These are phyloP conservation scores for Debaryomycetaceae sp. DNA, from an alignment of 1,139 yeast species.

Conservation along the genomic window DNA sequence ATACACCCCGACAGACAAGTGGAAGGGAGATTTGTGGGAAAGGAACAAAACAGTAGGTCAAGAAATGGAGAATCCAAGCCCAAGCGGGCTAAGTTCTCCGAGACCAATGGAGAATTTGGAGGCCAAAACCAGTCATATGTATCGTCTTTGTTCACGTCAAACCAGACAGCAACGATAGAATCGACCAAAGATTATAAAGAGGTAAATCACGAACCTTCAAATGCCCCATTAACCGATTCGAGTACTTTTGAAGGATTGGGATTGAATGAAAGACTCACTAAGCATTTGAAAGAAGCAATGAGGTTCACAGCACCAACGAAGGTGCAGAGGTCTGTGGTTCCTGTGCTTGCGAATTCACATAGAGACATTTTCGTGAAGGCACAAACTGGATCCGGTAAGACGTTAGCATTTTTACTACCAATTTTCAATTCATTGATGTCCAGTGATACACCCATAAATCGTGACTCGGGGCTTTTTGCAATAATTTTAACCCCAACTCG, in stretches of 20 bases:
- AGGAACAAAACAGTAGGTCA: slow-evolving; percentile 3
- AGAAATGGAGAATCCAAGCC: slow-evolving; percentile 2
- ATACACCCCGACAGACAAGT: slow-evolving; percentile 2
- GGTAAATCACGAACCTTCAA: slow-evolving; percentile 54
- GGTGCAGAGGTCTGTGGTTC: slow-evolving; percentile 82
- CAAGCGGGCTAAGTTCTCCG: slow-evolving; percentile 28
- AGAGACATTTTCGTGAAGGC: slow-evolving; percentile 84
- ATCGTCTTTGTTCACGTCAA: slow-evolving; percentile 83
- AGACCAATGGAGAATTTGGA: slow-evolving; percentile 46
- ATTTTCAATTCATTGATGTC: slow-evolving; percentile 70
- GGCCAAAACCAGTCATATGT: slow-evolving; percentile 62
- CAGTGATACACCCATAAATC: slow-evolving; percentile 44
- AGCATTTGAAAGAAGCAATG: slow-evolving; percentile 57
- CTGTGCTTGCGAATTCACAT: slow-evolving; percentile 53
- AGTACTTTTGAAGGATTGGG: slow-evolving; percentile 73
- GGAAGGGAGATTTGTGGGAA: neutral
- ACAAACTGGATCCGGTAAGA: slow-evolving; percentile 95
- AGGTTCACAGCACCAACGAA: slow-evolving; percentile 72
- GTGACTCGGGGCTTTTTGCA: slow-evolving; percentile 88
- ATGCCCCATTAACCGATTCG: slow-evolving; percentile 77
- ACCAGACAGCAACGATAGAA: slow-evolving; percentile 37
- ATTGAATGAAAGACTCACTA: slow-evolving; percentile 49
- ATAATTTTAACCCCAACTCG: slow-evolving; percentile 88
- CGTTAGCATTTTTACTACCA: slow-evolving; percentile 81
- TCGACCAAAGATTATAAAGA: slow-evolving; percentile 17